Evolutionary conservation across 2,329 filamentous ascomycete species (phyloP), one percentile per base, ranked within the genome.

Genomic region (Lasiodiplodia citricola): DNA sequence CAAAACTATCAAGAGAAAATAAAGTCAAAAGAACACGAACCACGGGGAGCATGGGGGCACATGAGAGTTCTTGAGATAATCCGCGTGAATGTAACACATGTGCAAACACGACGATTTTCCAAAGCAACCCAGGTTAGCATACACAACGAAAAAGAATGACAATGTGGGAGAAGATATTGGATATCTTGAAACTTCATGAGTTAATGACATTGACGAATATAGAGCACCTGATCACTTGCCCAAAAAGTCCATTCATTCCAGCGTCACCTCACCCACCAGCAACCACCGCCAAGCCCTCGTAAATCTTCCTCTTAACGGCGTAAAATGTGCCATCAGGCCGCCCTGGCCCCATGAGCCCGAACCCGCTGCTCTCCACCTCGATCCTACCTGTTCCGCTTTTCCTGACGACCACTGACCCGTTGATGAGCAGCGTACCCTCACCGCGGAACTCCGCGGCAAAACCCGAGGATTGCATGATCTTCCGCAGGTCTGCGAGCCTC

Each of bases 371-470:
- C 81, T 97, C 95, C 21, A 97, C 89, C 80, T 96, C 95, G 75
- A 97, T 93, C 73, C 88, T 90, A 0, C 94, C 94, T n/a, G 91
- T 91, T 1, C 89, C 90, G 57, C 91, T 92, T 84, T 99, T 98
- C 70, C 93, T 86, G 56, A 99, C 94, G 4, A 94, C 92, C 7
- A 98, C 94, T 11, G 88, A 88, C 1, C 93, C 92, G 77, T 98
- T 95, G 68, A 99, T 91, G 11, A 99, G 87, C 68, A 99, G 83
- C 10, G 92, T 96, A 70, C 96, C 96, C 80, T 98, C 95, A 62
- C 96, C 96, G 62, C 93, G 87, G 80, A 98, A 97, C 79, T 97
- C 96, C 0, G 95, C 95, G 16, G 88, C 90, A 81, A 97, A 94
- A 0, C 94, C 94, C 3, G 90, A 87, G 16, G 87, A 85, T 74